A percentile compares a stretch with the other conserved stretches of the same genome.
These are phyloP conservation scores for Whalleya microplaca DNA, from an alignment of 2,329 filamentous ascomycete species.

Conservation along the genomic window DNA sequence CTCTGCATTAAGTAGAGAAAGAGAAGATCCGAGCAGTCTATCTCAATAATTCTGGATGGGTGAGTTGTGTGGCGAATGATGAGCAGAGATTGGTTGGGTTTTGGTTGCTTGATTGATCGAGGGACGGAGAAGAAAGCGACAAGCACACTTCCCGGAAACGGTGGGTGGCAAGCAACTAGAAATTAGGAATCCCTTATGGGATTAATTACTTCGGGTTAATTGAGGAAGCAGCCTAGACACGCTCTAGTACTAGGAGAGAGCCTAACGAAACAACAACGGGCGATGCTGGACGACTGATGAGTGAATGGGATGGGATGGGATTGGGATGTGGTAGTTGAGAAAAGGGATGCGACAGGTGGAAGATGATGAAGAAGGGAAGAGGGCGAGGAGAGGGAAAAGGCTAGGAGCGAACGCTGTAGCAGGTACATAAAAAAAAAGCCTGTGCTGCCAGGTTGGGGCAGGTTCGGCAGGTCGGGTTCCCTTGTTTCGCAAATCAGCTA, in stretches of 20 bases:
- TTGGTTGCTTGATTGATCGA: conserved; percentile 14
- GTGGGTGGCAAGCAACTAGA: conserved; percentile 9
- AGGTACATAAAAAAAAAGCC: not conserved
- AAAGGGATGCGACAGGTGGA: not conserved
- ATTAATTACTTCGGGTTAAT: conserved; percentile 19
- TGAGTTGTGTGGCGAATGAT: not conserved
- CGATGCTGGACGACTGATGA: not conserved
- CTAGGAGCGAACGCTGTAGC: not conserved
- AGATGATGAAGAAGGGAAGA: conserved; percentile 11
- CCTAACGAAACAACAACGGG: conserved; percentile 1
- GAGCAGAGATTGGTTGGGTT: conserved; percentile 7
- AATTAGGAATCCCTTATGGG: conserved; percentile 10
- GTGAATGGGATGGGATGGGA: too few species aligned
- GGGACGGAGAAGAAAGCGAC: conserved; percentile 7
- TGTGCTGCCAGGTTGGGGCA: not conserved
- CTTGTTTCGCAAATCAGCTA: not conserved
- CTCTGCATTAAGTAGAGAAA: conserved; percentile 6
- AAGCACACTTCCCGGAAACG: conserved; percentile 9
- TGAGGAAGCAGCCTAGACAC: conserved; percentile 8
- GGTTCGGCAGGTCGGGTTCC: not conserved
- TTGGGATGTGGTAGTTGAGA: conserved; percentile 5
- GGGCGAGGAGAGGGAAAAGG: conserved; percentile 5
- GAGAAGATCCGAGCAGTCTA: conserved; percentile 19
- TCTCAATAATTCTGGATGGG: conserved; percentile 18
- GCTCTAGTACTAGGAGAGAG: conserved; percentile 4